phyloP scores from a whole-genome alignment of 306 rosid species.

The Trifolium subterraneum region DNA sequence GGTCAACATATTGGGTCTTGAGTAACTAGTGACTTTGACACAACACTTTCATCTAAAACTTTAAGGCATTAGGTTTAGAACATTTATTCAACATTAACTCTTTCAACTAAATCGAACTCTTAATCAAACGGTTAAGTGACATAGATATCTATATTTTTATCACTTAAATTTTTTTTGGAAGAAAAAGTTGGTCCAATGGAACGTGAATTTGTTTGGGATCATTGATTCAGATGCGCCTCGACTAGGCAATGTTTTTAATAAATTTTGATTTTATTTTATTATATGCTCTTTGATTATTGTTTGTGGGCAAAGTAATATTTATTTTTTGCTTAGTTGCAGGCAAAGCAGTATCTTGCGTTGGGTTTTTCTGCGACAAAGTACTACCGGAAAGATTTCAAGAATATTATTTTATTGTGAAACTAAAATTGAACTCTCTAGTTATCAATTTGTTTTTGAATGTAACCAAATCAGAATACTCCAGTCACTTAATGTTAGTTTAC shows the following conservation, averaged over 20 bases:
- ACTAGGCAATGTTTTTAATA: conserved; percentile 51
- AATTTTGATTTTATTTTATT: conserved; percentile 11
- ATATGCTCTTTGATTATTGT: conserved; percentile 36
- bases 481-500: neutral
- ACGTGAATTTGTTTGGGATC: conserved; percentile 44
- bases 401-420: conserved; percentile 13
- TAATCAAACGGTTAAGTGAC: too few relatives aligned
- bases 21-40: too few relatives aligned
- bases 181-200: conserved; percentile 58
- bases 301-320: conserved; percentile 40
- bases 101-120: too few relatives aligned
- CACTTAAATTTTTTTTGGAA: neutral
- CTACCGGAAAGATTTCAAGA: conserved; percentile 24
- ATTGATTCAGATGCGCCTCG: conserved; percentile 69
- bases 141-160: too few relatives aligned
- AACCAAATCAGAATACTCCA: conserved; percentile 2
- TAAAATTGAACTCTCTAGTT: neutral
- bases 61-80: too few relatives aligned
- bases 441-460: conserved; percentile 25
- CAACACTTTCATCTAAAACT: too few relatives aligned
- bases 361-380: conserved; percentile 42
- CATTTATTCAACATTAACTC: too few relatives aligned
- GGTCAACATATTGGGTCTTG: too few relatives aligned
- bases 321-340: conserved; percentile 30
- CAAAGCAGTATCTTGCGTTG: conserved; percentile 39